phyloP scores from a whole-genome alignment of 2,329 filamentous ascomycete species.

The Paracoccidioides brasiliensis region DNA sequence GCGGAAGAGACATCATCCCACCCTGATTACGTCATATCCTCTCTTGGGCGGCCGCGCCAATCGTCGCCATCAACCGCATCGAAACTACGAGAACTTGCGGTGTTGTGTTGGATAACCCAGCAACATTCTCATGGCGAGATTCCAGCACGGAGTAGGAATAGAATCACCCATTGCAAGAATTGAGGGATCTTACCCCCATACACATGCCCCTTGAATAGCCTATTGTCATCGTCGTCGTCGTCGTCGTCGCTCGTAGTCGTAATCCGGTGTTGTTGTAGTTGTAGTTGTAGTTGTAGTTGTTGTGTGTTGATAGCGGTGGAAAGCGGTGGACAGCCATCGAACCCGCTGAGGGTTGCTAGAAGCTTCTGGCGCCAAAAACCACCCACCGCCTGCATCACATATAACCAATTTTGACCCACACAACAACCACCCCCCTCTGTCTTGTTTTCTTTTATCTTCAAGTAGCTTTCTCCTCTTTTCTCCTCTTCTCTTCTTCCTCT shows the following conservation, averaged over 20 bases:
- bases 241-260: background rate
- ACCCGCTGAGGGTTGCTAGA: constrained; percentile 24
- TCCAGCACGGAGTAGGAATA: background rate
- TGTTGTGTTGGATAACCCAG: too few species aligned
- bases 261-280: background rate
- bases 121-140: background rate
- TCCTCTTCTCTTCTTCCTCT: constrained; percentile 9
- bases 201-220: too few species aligned
- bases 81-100: background rate
- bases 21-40: constrained; percentile 2
- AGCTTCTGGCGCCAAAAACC: constrained; percentile 27
- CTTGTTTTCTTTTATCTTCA: constrained; percentile 7
- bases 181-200: too few species aligned
- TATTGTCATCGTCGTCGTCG: background rate
- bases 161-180: too few species aligned
- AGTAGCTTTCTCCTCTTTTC: background rate
- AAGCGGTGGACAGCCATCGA: constrained; percentile 22
- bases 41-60: background rate
- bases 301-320: background rate
- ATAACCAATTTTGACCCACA: constrained; percentile 19
- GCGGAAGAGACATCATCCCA: background rate
- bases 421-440: constrained; percentile 3
- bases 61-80: background rate
- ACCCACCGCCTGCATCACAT: constrained; percentile 25
- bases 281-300: background rate